Evolutionary conservation across 2,329 filamentous ascomycete genomes (phyloP).

Genomic region (Ceratocystis smalleyi): DNA sequence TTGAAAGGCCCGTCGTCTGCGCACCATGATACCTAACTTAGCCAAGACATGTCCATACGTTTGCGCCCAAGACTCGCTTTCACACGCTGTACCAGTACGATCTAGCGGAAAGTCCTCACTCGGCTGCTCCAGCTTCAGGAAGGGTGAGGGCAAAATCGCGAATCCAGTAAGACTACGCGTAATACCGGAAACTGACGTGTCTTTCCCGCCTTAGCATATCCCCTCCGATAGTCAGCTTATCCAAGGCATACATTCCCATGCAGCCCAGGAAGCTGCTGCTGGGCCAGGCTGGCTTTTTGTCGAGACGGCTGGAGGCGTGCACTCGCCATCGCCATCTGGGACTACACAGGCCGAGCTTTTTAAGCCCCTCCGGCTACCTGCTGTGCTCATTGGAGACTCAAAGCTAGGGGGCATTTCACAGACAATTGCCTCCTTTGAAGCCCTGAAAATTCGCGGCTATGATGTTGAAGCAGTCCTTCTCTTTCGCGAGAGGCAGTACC

Average conservation of each 20-base stretch:
- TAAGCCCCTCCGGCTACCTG: constrained; percentile 54
- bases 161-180: not conserved
- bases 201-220: constrained; percentile 26
- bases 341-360: constrained; percentile 67
- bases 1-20: not conserved
- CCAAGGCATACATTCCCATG: constrained; percentile 31
- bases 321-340: constrained; percentile 63
- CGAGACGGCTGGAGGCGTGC: constrained; percentile 70
- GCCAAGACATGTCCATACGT: constrained; percentile 45
- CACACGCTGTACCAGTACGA: constrained; percentile 56
- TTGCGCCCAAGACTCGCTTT: constrained; percentile 34
- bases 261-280: constrained; percentile 28
- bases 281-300: constrained; percentile 48
- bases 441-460: constrained; percentile 60
- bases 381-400: constrained; percentile 59
- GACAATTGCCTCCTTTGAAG: constrained; percentile 68
- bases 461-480: constrained; percentile 56
- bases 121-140: constrained; percentile 42
- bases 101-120: constrained; percentile 61
- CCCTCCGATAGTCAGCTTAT: constrained; percentile 38
- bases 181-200: not conserved
- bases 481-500: constrained; percentile 50
- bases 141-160: constrained; percentile 24
- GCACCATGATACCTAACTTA: not conserved
- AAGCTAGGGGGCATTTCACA: constrained; percentile 65